Base-by-base conservation (phyloP, 768 basidiomycete genomes). In the Xerocomus potaroensis region DNA sequence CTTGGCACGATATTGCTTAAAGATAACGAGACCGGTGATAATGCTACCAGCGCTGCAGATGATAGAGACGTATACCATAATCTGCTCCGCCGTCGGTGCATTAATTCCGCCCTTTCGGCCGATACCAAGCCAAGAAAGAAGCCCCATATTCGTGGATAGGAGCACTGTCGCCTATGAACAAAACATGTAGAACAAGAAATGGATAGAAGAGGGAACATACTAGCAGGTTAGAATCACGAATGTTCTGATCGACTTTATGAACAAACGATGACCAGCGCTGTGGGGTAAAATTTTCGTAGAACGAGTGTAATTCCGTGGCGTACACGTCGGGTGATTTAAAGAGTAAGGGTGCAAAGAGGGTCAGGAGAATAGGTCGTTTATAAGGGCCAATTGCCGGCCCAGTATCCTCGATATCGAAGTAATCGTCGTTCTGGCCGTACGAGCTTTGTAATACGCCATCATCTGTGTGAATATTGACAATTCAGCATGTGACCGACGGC, bases 1-100 rank as follows among this genome's bases (percentile, higher is more conserved):
- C 26, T 53, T 65, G 36, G 63, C 63, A 35, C 63, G 63, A 32
- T 65, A 65, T 47, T 67, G 63, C 37, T 65, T 65, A 8, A 55
- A 67, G 29, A 65, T 67, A 30, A 55, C 45, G 2, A 65, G 63
- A 47, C 63, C 63, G 14, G 48, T 44, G 29, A 62, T 51, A n/a
- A 65, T 65, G 19, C 63, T 65, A 16, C 65, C 63, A 14, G 49
- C 52, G 14, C 49, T 63, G 32, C 54, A 61, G 29, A 67, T 59
- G 33, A 57, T 65, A 10, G 63, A 65, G 18, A 58, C 43, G 15
- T 67, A 65, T 3, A 55, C 11, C 45, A 65, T 15, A 12, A 67
- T 65, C 35, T 65, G 63, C 8, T 32, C 42, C 0, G 53, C 14
- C 3, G 53, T 50, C n/a, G 65, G 56, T 1, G 41, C 16, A 16